These are phyloP conservation scores for Phytophthora megakarya DNA, from an alignment of 352 stramenopile species.

Conservation along the genomic window DNA sequence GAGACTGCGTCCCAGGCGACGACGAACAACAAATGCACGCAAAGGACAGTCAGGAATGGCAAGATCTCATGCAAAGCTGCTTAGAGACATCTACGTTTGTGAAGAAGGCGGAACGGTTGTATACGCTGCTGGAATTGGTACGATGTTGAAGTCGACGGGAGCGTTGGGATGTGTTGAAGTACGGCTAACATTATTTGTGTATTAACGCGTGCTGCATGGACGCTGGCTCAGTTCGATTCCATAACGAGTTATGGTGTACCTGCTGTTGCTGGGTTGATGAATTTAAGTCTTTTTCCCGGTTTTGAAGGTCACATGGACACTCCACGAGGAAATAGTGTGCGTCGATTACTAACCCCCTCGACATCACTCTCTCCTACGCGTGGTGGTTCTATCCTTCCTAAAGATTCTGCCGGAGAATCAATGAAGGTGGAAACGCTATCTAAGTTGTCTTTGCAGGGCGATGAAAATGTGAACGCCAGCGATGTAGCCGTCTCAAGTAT, in stretches of 20 bases:
- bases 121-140: constrained; percentile 70
- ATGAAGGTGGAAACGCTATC: neutral
- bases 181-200: constrained; percentile 11
- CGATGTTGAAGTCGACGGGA: neutral
- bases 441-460: neutral
- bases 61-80: constrained; percentile 38
- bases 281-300: constrained; percentile 55
- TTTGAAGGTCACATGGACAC: constrained; percentile 44
- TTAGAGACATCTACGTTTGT: constrained; percentile 47
- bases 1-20: constrained; percentile 60
- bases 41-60: constrained; percentile 46
- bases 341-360: constrained; percentile 43
- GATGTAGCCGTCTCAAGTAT: neutral
- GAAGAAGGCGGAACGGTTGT: constrained; percentile 58
- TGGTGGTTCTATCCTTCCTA: constrained; percentile 15
- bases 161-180: neutral
- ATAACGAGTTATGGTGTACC: constrained; percentile 69
- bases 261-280: constrained; percentile 59
- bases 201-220: neutral
- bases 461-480: neutral
- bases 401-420: constrained; percentile 1
- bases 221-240: constrained; percentile 55
- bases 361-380: constrained; percentile 24
- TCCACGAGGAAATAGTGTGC: constrained; percentile 47
- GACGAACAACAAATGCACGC: constrained; percentile 33